These are phyloP conservation scores for Sisymbrium irio DNA, from an alignment of 345 rosid species.

Conservation along the genomic window DNA sequence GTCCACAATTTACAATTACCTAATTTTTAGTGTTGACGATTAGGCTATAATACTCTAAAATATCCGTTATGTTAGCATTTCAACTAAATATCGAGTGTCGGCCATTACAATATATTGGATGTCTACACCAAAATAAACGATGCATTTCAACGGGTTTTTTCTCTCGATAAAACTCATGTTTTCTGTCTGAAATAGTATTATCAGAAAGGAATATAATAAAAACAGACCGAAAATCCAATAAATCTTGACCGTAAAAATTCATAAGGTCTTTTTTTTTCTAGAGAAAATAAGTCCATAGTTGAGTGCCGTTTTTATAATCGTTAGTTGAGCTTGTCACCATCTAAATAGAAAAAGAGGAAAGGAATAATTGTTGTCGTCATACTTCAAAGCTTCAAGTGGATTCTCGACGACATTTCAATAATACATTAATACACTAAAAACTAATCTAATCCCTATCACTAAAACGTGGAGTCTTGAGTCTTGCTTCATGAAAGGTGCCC, in stretches of 20 bases:
- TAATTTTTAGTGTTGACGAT: background rate
- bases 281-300: background rate
- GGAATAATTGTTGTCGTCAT: conserved; percentile 19
- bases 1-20: background rate
- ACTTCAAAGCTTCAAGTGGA: conserved; percentile 14
- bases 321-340: conserved; percentile 13
- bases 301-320: background rate
- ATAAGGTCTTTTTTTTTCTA: background rate
- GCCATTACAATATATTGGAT: too few species aligned
- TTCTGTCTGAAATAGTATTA: background rate
- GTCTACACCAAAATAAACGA: background rate
- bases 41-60: too few species aligned
- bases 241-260: background rate
- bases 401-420: conserved; percentile 19
- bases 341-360: background rate
- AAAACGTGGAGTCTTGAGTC: background rate
- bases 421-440: background rate
- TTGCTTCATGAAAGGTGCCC: background rate
- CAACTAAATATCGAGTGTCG: too few species aligned
- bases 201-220: background rate
- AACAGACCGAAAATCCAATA: background rate
- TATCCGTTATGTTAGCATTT: too few species aligned
- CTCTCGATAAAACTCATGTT: too few species aligned
- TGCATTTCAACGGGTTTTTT: too few species aligned
- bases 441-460: background rate